Percentiles rank a stretch among this genome's conserved stretches.
Conservation (phyloP, 495 filamentous ascomycete species). For the Oidiodendron maius region DNA sequence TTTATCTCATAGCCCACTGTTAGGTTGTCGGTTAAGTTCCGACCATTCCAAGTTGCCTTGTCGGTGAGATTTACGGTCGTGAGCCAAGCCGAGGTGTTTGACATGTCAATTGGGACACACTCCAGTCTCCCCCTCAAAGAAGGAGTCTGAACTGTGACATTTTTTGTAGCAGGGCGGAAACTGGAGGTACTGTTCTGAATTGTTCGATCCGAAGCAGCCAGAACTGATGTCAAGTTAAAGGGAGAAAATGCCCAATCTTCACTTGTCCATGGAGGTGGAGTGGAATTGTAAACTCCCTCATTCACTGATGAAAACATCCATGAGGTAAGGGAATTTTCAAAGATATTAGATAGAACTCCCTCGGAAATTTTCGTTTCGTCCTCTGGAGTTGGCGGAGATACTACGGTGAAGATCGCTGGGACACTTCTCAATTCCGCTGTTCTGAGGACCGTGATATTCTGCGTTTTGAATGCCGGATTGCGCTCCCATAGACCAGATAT, state of each 20-base stretch:
- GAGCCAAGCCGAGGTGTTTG: slow-evolving; percentile 24
- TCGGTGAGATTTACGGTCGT: slow-evolving; percentile 14
- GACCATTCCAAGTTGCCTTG: slow-evolving; percentile 10
- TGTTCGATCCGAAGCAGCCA: not conserved
- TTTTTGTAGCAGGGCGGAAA: slow-evolving; percentile 8
- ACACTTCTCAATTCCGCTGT: slow-evolving; percentile 13
- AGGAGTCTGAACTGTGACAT: slow-evolving; percentile 24
- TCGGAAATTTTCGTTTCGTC: not conserved
- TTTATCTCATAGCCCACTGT: slow-evolving; percentile 14
- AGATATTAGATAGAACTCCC: not conserved
- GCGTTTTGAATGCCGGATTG: slow-evolving; percentile 7
- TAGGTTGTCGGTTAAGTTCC: not conserved
- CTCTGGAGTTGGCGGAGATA: not conserved
- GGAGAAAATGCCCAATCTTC: slow-evolving; percentile 8
- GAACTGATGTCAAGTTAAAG: not conserved
- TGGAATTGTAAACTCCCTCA: not conserved
- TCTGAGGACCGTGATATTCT: not conserved
- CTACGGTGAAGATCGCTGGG: slow-evolving; percentile 7
- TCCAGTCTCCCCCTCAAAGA: slow-evolving; percentile 26
- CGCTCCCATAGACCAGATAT: slow-evolving; percentile 32
- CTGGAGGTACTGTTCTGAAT: too few relatives aligned
- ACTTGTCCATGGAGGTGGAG: slow-evolving; percentile 2
- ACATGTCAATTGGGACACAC: slow-evolving; percentile 19
- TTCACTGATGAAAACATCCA: slow-evolving; percentile 9
- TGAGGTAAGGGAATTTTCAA: not conserved